Evolutionary conservation across 495 filamentous ascomycete species (phyloP).

Genomic region (Lepraria neglecta): DNA sequence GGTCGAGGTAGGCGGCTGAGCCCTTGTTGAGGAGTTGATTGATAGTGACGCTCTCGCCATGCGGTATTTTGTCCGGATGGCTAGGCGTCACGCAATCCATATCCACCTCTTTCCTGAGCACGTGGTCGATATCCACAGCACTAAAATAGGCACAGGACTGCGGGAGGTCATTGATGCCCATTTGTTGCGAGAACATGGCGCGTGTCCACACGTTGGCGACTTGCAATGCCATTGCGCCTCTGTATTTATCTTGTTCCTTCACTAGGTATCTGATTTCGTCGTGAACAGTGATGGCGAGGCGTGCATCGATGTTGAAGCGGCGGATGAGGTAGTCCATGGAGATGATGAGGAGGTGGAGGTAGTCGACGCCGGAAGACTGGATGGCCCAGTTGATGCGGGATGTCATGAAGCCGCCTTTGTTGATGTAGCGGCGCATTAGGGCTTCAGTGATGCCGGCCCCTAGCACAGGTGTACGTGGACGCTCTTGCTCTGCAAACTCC

Average conservation of each 20-base stretch:
- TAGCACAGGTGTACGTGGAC: constrained; percentile 85
- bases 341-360: constrained; percentile 89
- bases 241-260: constrained; percentile 77
- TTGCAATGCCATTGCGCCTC: constrained; percentile 84
- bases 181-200: constrained; percentile 93
- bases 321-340: constrained; percentile 89
- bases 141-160: constrained; percentile 94
- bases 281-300: constrained; percentile 89
- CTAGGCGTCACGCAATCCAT: constrained; percentile 95
- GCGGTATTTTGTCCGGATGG: constrained; percentile 69
- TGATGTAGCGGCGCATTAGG: constrained; percentile 77
- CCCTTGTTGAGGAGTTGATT: constrained; percentile 63
- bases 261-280: constrained; percentile 96
- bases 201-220: constrained; percentile 94
- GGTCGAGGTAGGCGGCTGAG: constrained; percentile 56
- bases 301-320: constrained; percentile 76
- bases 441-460: constrained; percentile 96
- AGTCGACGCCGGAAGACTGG: constrained; percentile 94
- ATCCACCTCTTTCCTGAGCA: constrained; percentile 93
- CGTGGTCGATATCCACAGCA: constrained; percentile 86
- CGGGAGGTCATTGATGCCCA: constrained; percentile 91
- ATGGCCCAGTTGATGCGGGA: constrained; percentile 99
- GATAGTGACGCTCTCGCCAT: constrained; percentile 83
- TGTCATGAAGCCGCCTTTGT: constrained; percentile 87
- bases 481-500: constrained; percentile 92